A percentile compares a stretch with the other conserved stretches of the same genome.
Conservation (phyloP, 768 basidiomycete genomes). For the Goffeauzyma gilvescens region DNA sequence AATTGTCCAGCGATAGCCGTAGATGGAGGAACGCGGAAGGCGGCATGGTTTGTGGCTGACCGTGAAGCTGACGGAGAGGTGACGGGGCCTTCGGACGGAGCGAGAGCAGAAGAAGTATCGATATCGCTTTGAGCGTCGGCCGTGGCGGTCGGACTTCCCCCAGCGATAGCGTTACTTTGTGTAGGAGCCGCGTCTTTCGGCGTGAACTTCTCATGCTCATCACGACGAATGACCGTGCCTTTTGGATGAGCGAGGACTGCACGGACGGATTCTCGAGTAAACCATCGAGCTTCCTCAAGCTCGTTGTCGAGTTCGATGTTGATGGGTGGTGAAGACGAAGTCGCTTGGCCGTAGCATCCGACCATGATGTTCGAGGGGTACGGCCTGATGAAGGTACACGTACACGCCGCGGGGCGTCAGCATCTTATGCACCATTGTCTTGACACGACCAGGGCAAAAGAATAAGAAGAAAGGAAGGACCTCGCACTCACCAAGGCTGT, state of each 20-base stretch:
- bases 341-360: constrained; percentile 63
- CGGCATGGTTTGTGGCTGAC: too few species aligned
- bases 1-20: constrained; percentile 71
- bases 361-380: constrained; percentile 81
- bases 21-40: constrained; percentile 54
- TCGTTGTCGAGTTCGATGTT: constrained; percentile 83
- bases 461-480: neutral
- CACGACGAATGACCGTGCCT: constrained; percentile 38
- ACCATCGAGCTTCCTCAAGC: constrained; percentile 85
- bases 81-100: too few species aligned
- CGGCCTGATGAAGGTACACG: constrained; percentile 40
- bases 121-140: too few species aligned
- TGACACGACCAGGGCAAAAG: neutral
- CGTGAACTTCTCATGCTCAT: constrained; percentile 40
- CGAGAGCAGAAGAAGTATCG: too few species aligned
- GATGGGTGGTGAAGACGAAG: constrained; percentile 41
- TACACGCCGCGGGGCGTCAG: neutral
- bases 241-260: constrained; percentile 43
- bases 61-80: too few species aligned
- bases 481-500: constrained; percentile 22
- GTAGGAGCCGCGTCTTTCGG: too few species aligned
- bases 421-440: neutral
- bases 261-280: constrained; percentile 52
- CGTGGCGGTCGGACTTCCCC: too few species aligned
- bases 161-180: too few species aligned